Percentiles rank a stretch among this genome's conserved stretches.
These are phyloP conservation scores for Quercus tomentella DNA, from an alignment of 331 rosid genomes.

Conservation along the genomic window DNA sequence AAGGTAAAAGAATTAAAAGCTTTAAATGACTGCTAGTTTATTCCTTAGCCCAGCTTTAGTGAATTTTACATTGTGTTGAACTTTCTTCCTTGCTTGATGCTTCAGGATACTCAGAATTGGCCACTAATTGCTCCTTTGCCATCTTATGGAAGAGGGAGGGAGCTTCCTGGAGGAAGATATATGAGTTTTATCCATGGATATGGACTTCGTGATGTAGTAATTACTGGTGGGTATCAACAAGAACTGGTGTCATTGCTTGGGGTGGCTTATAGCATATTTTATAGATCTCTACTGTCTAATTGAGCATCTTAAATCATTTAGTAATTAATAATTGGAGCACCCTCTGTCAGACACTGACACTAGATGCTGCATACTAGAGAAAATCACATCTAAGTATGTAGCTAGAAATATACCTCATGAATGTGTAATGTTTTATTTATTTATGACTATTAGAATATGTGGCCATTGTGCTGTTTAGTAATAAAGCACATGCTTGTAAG, in stretches of 20 bases:
- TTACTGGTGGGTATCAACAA: constrained; percentile 59
- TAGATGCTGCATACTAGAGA: background rate
- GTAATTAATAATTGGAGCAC: background rate
- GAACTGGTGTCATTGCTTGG: background rate
- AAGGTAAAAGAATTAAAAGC: background rate
- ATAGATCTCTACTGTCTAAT: background rate
- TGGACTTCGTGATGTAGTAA: constrained; percentile 65
- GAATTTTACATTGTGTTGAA: background rate
- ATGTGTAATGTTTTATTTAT: background rate
- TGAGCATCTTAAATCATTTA: background rate
- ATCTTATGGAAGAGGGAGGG: constrained; percentile 96
- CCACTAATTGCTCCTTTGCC: constrained; percentile 87
- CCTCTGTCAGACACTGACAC: background rate
- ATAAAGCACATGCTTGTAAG: background rate
- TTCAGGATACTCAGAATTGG: constrained; percentile 65
- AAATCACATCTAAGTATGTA: background rate
- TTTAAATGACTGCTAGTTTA: background rate
- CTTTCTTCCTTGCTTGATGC: constrained; percentile 17
- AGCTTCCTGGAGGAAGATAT: constrained; percentile 81
- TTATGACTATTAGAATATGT: background rate
- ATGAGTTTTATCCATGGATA: constrained; percentile 77
- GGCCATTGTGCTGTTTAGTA: background rate
- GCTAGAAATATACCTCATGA: background rate
- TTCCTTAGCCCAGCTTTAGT: background rate
- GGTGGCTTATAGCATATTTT: background rate